Evolutionary conservation across 768 basidiomycete species (phyloP), one percentile per base, ranked within the genome.

Genomic region (Suillus ampliporus): DNA sequence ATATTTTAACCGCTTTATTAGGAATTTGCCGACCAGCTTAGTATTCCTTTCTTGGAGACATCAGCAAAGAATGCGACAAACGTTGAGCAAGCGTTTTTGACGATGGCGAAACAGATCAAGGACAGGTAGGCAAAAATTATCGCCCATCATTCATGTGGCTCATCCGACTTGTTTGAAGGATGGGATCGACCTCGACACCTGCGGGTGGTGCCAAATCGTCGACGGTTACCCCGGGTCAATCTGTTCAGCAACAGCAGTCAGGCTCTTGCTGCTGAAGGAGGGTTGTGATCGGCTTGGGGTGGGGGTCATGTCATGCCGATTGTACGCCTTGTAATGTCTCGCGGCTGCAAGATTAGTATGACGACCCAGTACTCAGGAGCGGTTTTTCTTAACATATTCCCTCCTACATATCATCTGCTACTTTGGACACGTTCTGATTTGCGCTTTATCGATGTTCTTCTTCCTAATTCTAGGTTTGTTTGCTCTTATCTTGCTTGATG

Each of bases 11-110:
- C 58, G n/a, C 64, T 58, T 37, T 28, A 57, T 0, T 65, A 97
- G 88, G 94, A 97, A 84, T 92, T 99, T 71, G 94, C 97, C 31
- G 95, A 98, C 74, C 95, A 98, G 75, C 83, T 99, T 68, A 84
- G 83, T 64, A 90, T 99, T 69, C 90, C 94, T 52, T 99, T 97
- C 89, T 81, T 99, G 74, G 97, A 99, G 83, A 99, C 97, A 14
- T 95, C 92, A n/a, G 97, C 97, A 40, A 99, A 99, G 91, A 95
- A 92, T 71, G 94, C 96, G 58, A 96, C 95, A 65, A 97, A 97
- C 70, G 97, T 99, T 64, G 97, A 99, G 77, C 95, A 99, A 78
- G 96, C 97, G 6, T 99, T 99, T 87, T 89, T 98, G 83, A 96
- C 95, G 35, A 94, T 99, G 87, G 96, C 97, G 4, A 93, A 97